Evolutionary conservation across 345 rosid genomes (phyloP), one percentile per base, ranked within the genome.

Genomic region (Aethionema arabicum): DNA sequence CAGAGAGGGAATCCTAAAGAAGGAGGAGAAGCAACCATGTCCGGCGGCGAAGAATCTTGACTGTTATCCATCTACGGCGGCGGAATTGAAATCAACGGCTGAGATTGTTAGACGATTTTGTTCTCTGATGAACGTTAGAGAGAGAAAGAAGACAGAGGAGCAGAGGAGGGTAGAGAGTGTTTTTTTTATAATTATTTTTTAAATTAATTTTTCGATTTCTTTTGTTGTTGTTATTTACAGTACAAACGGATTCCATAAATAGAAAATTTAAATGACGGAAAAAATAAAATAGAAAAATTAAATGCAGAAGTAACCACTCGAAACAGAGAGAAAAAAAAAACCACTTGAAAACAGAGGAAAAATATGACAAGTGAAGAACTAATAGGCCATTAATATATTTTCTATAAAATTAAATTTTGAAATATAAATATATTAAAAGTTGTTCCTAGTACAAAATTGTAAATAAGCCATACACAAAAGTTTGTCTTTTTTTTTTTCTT

Each of bases 1-100:
- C 98, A 96, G 0, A 92, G 82, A 11, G 98, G 98, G 77, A 92
- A 92, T 2, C 95, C 98, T 0, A 92, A 84, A 33, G 96, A 85
- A 12, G 96, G 96, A 9, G 96, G 85, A 43, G 91, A 89, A 30
- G 95, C 80, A 54, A 86, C 93, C 61, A 47, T 53, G 65, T 89
- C 95, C 12, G 85, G 82, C 5, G 96, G 95, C 15, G 98, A 74
- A 38, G 72, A 68, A 72, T 77, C 72, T 59, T 52, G 72, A 8
- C 78, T 88, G 74, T 76, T 86, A 80, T 86, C 93, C 96, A 92
- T 88, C 6, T 3, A 4, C 12, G 21, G n/a, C 59, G 52, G 52
- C 32, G 29, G 32, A 12, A 31, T 14, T 49, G 38, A 49, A 52
- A 65, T 65, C 70, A 13, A 59, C 75, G 70, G 66, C 75, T 72